Conservation (phyloP, 1,284 basidiomycete species). For the Ceratobasidium sp. region DNA sequence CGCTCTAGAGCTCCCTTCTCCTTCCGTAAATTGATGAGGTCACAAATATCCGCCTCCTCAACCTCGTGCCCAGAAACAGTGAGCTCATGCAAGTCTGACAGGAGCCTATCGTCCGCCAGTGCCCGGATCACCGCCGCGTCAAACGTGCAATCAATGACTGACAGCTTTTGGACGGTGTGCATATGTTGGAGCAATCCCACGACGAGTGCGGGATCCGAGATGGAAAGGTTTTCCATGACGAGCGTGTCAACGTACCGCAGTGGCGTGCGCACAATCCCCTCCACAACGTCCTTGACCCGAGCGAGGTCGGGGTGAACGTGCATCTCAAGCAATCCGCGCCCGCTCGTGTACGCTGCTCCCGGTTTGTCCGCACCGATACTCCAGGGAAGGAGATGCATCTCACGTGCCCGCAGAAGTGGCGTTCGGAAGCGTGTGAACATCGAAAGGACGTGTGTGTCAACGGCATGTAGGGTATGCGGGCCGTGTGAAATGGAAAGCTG, state of each 20-base stretch:
- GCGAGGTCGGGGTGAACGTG: constrained; percentile 42
- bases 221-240: constrained; percentile 39
- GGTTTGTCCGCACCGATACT: constrained; percentile 41
- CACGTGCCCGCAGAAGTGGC: constrained; percentile 40
- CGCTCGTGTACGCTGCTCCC: constrained; percentile 33
- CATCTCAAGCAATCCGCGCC: constrained; percentile 39
- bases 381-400: constrained; percentile 35
- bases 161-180: constrained; percentile 36
- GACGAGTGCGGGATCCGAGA: constrained; percentile 34
- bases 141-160: constrained; percentile 35
- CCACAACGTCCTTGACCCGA: constrained; percentile 38
- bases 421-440: constrained; percentile 44
- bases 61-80: constrained; percentile 36
- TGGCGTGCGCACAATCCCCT: constrained; percentile 38
- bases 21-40: constrained; percentile 25
- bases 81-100: constrained; percentile 35
- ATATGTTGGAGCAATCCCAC: constrained; percentile 39
- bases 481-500: constrained; percentile 42
- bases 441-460: constrained; percentile 41
- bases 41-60: constrained; percentile 19
- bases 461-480: constrained; percentile 40
- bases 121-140: constrained; percentile 29
- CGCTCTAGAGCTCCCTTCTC: constrained; percentile 1
- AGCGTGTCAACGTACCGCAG: constrained; percentile 37
- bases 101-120: constrained; percentile 3